A percentile compares a stretch with the other conserved stretches of the same genome.
phyloP scores from a whole-genome alignment of 192 early-diverging fungal species.

The Coemansia sp. region DNA sequence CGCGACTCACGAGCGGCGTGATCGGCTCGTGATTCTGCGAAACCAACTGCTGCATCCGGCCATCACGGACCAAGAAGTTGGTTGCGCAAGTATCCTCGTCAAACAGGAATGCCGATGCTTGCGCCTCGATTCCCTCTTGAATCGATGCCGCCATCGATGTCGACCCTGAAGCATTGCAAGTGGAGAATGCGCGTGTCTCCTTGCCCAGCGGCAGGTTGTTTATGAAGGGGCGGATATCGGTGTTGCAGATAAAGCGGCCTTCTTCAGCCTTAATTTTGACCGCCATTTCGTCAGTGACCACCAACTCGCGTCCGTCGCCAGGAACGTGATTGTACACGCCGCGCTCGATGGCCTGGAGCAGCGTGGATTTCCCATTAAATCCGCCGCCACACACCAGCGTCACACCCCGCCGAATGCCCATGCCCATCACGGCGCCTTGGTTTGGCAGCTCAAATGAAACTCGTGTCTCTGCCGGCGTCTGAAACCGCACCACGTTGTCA shows the following conservation, averaged over 20 bases:
- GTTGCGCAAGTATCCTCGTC: slow-evolving; percentile 63
- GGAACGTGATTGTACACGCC: slow-evolving; percentile 58
- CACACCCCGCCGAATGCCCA: slow-evolving; percentile 51
- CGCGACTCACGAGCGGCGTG: slow-evolving; percentile 54
- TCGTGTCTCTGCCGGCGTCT: slow-evolving; percentile 35
- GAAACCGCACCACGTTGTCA: slow-evolving; percentile 21
- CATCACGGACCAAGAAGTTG: slow-evolving; percentile 59
- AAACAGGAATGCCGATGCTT: slow-evolving; percentile 40
- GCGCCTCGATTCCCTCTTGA: slow-evolving; percentile 52
- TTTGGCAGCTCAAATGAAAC: slow-evolving; percentile 49
- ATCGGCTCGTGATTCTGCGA: slow-evolving; percentile 52
- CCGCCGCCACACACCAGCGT: slow-evolving; percentile 56
- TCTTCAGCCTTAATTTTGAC: slow-evolving; percentile 56
- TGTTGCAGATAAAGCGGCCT: slow-evolving; percentile 42
- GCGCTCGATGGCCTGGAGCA: slow-evolving; percentile 53
- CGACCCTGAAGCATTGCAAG: slow-evolving; percentile 52
- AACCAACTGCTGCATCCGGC: slow-evolving; percentile 55
- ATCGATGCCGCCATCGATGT: slow-evolving; percentile 60
- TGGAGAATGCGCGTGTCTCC: slow-evolving; percentile 42
- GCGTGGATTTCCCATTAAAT: slow-evolving; percentile 59
- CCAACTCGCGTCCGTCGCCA: slow-evolving; percentile 57
- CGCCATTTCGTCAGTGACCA: slow-evolving; percentile 29
- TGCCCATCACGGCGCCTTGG: slow-evolving; percentile 47
- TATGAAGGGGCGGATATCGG: slow-evolving; percentile 56
- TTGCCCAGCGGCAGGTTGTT: slow-evolving; percentile 51